phyloP scores from a whole-genome alignment of 1,284 basidiomycete genomes.

The Microbotryum saponariae region DNA sequence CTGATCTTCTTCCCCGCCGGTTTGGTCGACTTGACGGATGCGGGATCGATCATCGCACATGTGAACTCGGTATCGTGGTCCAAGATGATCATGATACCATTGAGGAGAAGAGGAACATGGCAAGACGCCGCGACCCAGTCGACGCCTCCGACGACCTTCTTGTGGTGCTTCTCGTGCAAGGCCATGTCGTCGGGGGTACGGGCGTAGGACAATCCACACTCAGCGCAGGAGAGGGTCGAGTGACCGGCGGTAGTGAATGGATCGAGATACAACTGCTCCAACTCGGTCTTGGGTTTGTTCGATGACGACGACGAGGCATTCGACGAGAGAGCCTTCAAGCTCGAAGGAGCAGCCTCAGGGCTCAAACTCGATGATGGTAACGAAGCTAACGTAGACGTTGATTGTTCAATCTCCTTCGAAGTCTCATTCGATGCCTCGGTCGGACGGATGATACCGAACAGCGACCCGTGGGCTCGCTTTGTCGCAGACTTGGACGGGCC shows the following conservation, averaged over 20 bases:
- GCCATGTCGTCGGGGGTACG: constrained; percentile 41
- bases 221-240: constrained; percentile 36
- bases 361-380: too few species aligned
- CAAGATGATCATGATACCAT: not conserved
- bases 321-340: not conserved
- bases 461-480: too few species aligned
- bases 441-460: too few species aligned
- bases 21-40: not conserved
- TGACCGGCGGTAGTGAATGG: constrained; percentile 25
- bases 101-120: not conserved
- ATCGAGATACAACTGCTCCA: constrained; percentile 31
- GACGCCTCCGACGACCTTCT: constrained; percentile 41
- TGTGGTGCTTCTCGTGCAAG: constrained; percentile 43
- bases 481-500: too few species aligned
- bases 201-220: constrained; percentile 45
- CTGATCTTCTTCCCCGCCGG: constrained; percentile 33
- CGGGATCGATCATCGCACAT: not conserved
- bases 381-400: too few species aligned
- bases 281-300: constrained; percentile 2
- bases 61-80: not conserved
- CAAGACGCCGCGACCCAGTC: constrained; percentile 36
- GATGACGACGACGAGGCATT: not conserved
- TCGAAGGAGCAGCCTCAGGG: not conserved
- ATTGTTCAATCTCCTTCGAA: too few species aligned
- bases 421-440: too few species aligned